Base-by-base conservation (phyloP, 148 eudicot genomes). In the Bassia scoparia region DNA sequence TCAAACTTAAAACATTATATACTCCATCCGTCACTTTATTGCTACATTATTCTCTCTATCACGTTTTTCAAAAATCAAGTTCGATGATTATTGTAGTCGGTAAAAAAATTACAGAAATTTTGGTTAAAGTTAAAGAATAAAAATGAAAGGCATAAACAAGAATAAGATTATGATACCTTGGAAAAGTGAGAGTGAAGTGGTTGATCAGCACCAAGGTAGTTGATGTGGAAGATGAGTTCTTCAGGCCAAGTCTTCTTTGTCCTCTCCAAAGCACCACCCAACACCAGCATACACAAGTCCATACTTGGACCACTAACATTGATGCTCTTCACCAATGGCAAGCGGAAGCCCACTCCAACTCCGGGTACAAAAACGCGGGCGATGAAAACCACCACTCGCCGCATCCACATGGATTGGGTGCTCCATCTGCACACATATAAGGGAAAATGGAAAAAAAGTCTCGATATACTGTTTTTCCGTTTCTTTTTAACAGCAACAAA, bases 361-460 rank as follows among this genome's bases (percentile, higher is more conserved):
- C 91, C 1, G 89, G 91, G 86, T 89, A 87, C 12, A 89, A 2
- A 64, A 89, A 89, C 29, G 95, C n/a, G 95, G 0, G 95, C 95
- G 0, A 89, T 86, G 84, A 89, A n/a, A 89, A 3, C 95, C 95
- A 27, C 95, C 95, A 75, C 95, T 89, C 13, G 95, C 95, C 7
- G 95, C 95, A 44, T 89, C 95, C 75, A 89, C 95, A 75, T 89
- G 95, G 65, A 89, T 87, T 41, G 95, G 0, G 95, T 89, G 58
- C 86, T 88, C 95, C 95, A 89, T 68, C 94, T 89, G 34, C 67
- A 68, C 24, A 70, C 49, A 65, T 1, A 62, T 5, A 8, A 1
- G 29, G 46, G 46, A 41, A 41, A 5, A 8, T 5, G 46, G 9
- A 21, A 20, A 43, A 21, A 65, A 38, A 38, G 13, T 7, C 34